A percentile compares a stretch with the other conserved stretches of the same genome.
Conservation (phyloP, 768 basidiomycete genomes). For the Mycena indigotica region DNA sequence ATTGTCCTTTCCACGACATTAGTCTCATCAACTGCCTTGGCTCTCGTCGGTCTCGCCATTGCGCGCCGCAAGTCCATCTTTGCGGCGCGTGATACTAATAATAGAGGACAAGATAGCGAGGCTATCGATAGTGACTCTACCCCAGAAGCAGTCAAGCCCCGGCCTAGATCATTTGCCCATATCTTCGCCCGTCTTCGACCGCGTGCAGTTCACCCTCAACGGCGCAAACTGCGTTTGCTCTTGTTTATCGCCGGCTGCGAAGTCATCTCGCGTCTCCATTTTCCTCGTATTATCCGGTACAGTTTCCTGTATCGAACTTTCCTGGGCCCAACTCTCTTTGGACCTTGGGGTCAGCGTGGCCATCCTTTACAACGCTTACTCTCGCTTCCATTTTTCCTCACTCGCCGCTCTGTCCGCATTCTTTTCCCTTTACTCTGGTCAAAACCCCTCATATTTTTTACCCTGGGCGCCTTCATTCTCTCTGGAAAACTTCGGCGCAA, state of each 20-base stretch:
- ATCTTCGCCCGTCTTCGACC: neutral
- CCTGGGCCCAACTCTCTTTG: neutral
- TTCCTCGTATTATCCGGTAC: neutral
- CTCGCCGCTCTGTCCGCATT: neutral
- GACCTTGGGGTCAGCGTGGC: neutral
- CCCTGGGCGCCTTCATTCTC: neutral
- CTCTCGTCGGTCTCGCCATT: neutral
- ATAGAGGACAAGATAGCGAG: neutral
- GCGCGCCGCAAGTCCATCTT: neutral
- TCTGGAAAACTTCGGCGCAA: neutral
- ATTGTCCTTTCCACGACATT: neutral
- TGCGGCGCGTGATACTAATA: neutral
- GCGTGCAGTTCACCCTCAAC: neutral
- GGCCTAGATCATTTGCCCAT: neutral
- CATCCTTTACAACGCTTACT: neutral
- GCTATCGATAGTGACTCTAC: too few species aligned
- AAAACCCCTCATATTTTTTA: neutral
- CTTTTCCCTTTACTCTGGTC: neutral
- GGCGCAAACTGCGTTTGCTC: neutral
- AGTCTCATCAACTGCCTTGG: neutral
- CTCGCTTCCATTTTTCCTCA: slow-evolving; percentile 1
- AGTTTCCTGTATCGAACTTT: neutral
- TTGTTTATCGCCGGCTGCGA: neutral
- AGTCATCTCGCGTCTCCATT: neutral
- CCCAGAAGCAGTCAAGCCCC: too few species aligned